Base-by-base conservation (phyloP, 257 asterid genomes). In the Coffea canephora region DNA sequence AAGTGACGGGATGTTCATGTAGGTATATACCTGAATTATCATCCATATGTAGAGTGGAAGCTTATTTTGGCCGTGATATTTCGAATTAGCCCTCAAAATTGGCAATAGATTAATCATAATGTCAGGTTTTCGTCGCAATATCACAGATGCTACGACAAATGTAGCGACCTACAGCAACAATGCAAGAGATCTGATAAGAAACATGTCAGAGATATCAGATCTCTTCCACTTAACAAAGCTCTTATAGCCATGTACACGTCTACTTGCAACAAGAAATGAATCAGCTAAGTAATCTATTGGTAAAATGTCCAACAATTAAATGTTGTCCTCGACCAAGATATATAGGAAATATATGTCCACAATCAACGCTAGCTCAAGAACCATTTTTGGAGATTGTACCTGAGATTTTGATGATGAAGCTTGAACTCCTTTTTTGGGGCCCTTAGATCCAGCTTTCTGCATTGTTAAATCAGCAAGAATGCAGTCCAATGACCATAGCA, bases 61-160 rank as follows among this genome's bases (percentile, higher is more conserved):
- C 79, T 89, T 94, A 72, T 92, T 96, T 81, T 88, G 97, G 64
- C 97, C 97, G 80, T 88, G 97, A 79, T 92, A 94, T 89, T 89
- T 94, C 15, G 91, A 59, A 76, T 88, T 88, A 48, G 89, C 95
- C 78, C 85, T 85, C 88, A 91, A 79, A 45, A 71, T 86, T 27
- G 97, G 91, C 76, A 92, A 76, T 68, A 90, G 36, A 69, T 43
- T 85, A 84, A 89, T 78, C 72, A 91, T 75, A 62, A 86, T 92
- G 79, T 92, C 96, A 45, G 98, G 97, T 80, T 90, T 94, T 78
- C 91, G 89, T 31, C 97, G 91, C 79, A 94, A 84, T 71, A 92
- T 96, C 89, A 94, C 86, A 54, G 97, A 86, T 77, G 90, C 79
- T 73, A 85, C 93, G 41, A 91, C 13, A 78, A 94, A 94, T 45